Evolutionary conservation across 768 basidiomycete species (phyloP), one percentile per base, ranked within the genome.

Genomic region (Lepiota venenata): DNA sequence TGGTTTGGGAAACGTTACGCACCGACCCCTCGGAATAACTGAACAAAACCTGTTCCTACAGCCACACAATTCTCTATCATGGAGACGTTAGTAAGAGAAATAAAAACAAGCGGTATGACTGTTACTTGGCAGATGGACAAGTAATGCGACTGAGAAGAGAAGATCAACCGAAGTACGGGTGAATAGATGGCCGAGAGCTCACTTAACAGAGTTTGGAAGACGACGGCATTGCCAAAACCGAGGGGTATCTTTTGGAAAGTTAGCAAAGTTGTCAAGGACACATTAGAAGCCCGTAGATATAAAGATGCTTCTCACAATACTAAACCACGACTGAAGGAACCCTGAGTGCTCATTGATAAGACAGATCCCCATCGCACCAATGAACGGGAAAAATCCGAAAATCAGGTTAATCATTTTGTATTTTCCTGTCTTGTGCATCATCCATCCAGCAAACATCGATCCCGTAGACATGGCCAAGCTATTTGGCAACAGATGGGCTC

Each of bases 201-300:
- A 87, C 83, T 84, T 20, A 86, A 67, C 74, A 84, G 82, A 0
- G 85, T 87, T 65, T 87, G 85, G 21, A 87, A 64, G 0, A 87
- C 83, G 0, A 87, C 81, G 0, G 85, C 85, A 62, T 87, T 87
- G 11, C 86, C 86, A 60, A 88, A 87, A 0, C 86, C 86, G n/a
- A 86, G 69, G 1, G 86, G 85, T 50, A 84, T 74, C 85, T 88
- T 50, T 4, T 29, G 20, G 5, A 12, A 6, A 4, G 15, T 25
- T 11, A 22, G n/a, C 2, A 46, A 18, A 18, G 27, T 25, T 11
- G 4, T n/a, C 21, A 15, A 25, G 22, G 14, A 46, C n/a, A 5
- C 4, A n/a, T 38, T 21, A 52, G 44, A 20, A 27, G 1, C 10
- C 29, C 22, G 1, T 20, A 11, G 35, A 49, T 11, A 2, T 25